Percentiles rank a stretch among this genome's conserved stretches.
Conservation (phyloP, 352 stramenopile species). For the Thraustochytrium sp. region DNA sequence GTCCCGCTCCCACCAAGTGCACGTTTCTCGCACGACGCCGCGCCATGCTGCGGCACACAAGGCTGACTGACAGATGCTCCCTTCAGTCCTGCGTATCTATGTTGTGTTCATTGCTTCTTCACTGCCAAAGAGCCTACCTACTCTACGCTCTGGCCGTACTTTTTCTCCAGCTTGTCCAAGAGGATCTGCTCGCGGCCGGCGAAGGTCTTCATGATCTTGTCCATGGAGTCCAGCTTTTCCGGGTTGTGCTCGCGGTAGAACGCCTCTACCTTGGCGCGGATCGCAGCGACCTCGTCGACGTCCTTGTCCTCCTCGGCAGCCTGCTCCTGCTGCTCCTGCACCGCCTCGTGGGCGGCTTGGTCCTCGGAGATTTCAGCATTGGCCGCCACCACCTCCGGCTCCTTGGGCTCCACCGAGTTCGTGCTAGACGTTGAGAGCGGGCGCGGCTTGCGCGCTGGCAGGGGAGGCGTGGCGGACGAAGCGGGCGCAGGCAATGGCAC, state of each 20-base stretch:
- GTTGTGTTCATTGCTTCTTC: neutral
- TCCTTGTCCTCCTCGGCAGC: neutral
- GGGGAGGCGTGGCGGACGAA: neutral
- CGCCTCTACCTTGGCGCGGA: constrained; percentile 1
- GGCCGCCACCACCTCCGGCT: no score
- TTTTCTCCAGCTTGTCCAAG: constrained; percentile 42
- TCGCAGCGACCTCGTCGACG: neutral
- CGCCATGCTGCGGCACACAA: neutral
- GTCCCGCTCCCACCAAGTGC: neutral
- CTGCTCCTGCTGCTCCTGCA: no score
- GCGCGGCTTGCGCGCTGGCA: neutral
- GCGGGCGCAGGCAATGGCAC: neutral
- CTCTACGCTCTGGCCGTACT: constrained; percentile 32
- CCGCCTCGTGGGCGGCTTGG: neutral
- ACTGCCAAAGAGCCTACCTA: no score
- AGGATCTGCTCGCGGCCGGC: constrained; percentile 39
- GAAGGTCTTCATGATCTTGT: constrained; percentile 41
- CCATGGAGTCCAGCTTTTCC: constrained; percentile 40
- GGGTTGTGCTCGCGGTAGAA: constrained; percentile 46
- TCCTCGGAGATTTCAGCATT: neutral
- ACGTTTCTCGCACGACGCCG: neutral
- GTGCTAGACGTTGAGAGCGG: neutral
- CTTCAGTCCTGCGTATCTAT: neutral
- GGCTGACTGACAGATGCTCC: neutral
- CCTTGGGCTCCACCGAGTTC: neutral